Base-by-base conservation (phyloP, 1,284 basidiomycete species). In the Marasmius sp. region DNA sequence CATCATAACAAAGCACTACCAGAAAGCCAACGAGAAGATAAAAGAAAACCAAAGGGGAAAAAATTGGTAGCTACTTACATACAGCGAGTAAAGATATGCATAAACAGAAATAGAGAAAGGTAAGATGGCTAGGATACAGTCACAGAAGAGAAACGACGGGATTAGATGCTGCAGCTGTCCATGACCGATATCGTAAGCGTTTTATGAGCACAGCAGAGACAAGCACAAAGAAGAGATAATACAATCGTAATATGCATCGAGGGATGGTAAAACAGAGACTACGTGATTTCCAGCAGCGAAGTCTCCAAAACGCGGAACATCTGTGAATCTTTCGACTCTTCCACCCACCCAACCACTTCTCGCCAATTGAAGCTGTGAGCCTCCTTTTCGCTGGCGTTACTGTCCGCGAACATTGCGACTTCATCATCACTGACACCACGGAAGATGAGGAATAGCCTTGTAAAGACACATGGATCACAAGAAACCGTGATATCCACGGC, bases 401-500 rank as follows among this genome's bases (percentile, higher is more conserved):
- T 47, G n/a, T 83, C 86, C 4, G 84, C 83, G 70, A 92, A 93
- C 36, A 84, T 72, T 22, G 81, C 82, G 63, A 91, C 76, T 63
- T 93, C 91, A 59, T 93, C 91, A 65, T 93, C 91, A n/a, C 81
- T 81, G 27, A 93, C 74, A 0, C 91, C 92, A 37, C 91, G 86
- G 76, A 87, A 93, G 73, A 93, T 91, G 59, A 93, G 81, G 79
- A 93, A 93, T 33, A 93, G 75, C 22, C 91, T 86, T n/a, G 89
- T 93, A 73, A 92, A 93, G 62, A 89, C 78, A 70, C 90, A 92
- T 33, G 87, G 85, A 59, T 92, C 89, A 14, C 84, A 81, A 0
- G 88, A 89, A n/a, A 93, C 86, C 1, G 86, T 86, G 65, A 93
- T 91, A 70, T 93, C 91, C 63, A 93, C 85, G n/a, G 91, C 91